phyloP scores from a whole-genome alignment of 306 rosid genomes.

The Sicyos baderoa region DNA sequence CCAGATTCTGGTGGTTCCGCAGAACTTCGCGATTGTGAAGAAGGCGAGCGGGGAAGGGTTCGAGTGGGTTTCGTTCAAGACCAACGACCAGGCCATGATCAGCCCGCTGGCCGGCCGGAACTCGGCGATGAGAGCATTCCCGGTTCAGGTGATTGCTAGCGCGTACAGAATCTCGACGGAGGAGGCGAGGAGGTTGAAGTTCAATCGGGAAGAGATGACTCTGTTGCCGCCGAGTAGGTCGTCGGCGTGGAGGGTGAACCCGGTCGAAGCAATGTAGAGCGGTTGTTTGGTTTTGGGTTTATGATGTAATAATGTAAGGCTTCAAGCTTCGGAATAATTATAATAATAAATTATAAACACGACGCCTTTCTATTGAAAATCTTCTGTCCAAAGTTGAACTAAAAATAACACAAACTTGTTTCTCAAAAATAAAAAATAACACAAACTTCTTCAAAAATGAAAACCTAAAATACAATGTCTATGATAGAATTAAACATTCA shows the following conservation, averaged over 20 bases:
- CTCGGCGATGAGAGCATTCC: slow-evolving; percentile 28
- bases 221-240: slow-evolving; percentile 26
- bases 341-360: slow-evolving; percentile 9
- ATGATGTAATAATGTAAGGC: slow-evolving; percentile 11
- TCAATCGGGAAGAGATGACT: slow-evolving; percentile 24
- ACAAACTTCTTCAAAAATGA: too few relatives aligned
- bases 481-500: too few relatives aligned
- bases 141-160: slow-evolving; percentile 33
- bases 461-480: too few relatives aligned
- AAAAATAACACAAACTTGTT: too few relatives aligned
- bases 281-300: slow-evolving; percentile 1
- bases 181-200: slow-evolving; percentile 35
- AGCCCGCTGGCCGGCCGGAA: slow-evolving; percentile 37
- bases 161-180: slow-evolving; percentile 27
- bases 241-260: slow-evolving; percentile 14
- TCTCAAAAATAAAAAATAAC: too few relatives aligned
- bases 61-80: slow-evolving; percentile 49
- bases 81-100: slow-evolving; percentile 29
- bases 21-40: slow-evolving; percentile 41
- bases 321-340: slow-evolving; percentile 13
- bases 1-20: slow-evolving; percentile 41
- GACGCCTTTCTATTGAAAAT: not conserved
- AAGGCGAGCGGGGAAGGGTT: slow-evolving; percentile 33
- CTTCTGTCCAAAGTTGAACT: too few relatives aligned
- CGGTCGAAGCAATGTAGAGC: slow-evolving; percentile 11